Evolutionary conservation across 2,329 filamentous ascomycete species (phyloP).

Genomic region (Epichloe aotearoae): DNA sequence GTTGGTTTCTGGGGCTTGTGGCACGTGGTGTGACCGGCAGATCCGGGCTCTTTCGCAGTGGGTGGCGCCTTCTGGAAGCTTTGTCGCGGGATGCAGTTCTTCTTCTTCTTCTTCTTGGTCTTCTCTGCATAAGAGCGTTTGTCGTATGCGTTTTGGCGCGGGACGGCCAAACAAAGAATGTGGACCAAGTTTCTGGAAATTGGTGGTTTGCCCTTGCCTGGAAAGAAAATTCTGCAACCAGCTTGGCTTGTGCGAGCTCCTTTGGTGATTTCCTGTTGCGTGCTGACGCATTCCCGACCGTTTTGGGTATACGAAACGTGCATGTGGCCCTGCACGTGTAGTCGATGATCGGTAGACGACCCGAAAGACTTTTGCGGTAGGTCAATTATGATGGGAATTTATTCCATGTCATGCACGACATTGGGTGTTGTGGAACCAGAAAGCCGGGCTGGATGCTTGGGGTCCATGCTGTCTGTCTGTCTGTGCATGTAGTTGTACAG

Average conservation of each 20-base stretch:
- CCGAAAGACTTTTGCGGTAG: neutral
- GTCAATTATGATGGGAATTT: neutral
- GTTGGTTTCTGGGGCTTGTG: neutral
- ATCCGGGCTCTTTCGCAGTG: neutral
- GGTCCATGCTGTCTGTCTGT: too few species aligned
- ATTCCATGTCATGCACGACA: neutral
- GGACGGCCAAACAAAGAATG: too few species aligned
- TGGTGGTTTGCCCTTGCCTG: too few species aligned
- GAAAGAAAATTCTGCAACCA: too few species aligned
- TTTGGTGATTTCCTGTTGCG: too few species aligned
- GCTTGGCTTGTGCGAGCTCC: too few species aligned
- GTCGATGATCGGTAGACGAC: neutral
- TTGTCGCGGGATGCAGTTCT: neutral
- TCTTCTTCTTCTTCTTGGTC: neutral
- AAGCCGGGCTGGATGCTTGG: neutral
- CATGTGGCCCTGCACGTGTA: neutral
- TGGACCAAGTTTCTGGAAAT: too few species aligned
- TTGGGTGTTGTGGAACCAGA: neutral
- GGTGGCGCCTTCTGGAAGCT: neutral
- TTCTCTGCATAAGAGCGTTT: too few species aligned
- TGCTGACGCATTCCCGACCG: neutral
- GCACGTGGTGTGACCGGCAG: neutral
- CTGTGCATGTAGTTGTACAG: too few species aligned
- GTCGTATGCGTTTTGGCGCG: too few species aligned
- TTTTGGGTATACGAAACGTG: neutral